Evolutionary conservation across 495 filamentous ascomycete species (phyloP).

Genomic region (Tuber melanosporum): DNA sequence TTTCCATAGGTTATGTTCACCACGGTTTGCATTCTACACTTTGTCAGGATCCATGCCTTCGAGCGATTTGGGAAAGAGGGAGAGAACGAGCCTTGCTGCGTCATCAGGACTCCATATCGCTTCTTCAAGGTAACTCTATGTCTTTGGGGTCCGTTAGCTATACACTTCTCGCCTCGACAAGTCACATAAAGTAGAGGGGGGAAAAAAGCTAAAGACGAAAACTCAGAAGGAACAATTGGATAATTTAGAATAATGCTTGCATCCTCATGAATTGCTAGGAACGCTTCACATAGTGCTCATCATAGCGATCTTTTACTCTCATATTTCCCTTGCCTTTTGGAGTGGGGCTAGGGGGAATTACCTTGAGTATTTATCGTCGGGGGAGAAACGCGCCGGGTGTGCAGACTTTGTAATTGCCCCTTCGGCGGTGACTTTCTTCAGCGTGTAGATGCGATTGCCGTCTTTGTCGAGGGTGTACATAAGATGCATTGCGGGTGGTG

Average conservation of each 20-base stretch:
- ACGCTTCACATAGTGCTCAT: conserved; percentile 40
- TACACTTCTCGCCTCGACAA: not conserved
- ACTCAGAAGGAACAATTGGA: conserved; percentile 45
- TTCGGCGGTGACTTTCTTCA: conserved; percentile 64
- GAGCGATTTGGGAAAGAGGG: not conserved
- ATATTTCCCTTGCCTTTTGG: not conserved
- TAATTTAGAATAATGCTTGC: conserved; percentile 28
- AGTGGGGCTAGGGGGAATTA: conserved; percentile 37
- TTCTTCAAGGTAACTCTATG: conserved; percentile 90
- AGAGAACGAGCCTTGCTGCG: conserved; percentile 63
- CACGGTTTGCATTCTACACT: not conserved
- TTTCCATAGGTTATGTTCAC: not conserved
- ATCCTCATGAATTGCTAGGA: conserved; percentile 34
- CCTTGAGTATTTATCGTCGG: conserved; percentile 95
- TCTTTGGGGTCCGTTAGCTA: conserved; percentile 44
- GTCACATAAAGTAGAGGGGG: not conserved
- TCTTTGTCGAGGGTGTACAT: conserved; percentile 74
- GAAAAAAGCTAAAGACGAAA: conserved; percentile 4
- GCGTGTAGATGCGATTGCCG: conserved; percentile 83
- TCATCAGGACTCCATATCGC: conserved; percentile 78
- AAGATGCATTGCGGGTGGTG: conserved; percentile 57
- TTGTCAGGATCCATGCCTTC: not conserved
- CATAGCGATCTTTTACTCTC: conserved; percentile 9
- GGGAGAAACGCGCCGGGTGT: conserved; percentile 93
- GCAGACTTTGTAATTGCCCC: conserved; percentile 87